Percentiles rank a stretch among this genome's conserved stretches.
phyloP scores from a whole-genome alignment of 2,329 filamentous ascomycete species.

The Fusarium sororula region DNA sequence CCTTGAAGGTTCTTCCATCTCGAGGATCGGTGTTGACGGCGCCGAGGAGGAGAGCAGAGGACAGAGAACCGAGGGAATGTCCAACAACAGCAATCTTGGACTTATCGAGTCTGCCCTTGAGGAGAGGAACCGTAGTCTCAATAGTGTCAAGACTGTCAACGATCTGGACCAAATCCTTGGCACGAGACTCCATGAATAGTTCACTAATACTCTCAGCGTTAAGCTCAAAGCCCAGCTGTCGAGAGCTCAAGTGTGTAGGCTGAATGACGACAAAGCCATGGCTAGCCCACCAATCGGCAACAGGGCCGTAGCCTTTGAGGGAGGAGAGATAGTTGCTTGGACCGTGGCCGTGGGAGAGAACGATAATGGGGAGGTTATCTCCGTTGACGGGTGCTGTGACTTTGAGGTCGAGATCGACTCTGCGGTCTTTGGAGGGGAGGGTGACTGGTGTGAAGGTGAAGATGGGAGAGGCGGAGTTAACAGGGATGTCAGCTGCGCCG shows the following conservation, averaged over 20 bases:
- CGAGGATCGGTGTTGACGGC: constrained; percentile 37
- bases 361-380: constrained; percentile 33
- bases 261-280: constrained; percentile 44
- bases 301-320: constrained; percentile 36
- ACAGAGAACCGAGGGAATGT: constrained; percentile 38
- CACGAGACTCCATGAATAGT: constrained; percentile 35
- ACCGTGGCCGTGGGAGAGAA: constrained; percentile 43
- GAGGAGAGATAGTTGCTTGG: constrained; percentile 41
- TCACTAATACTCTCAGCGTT: constrained; percentile 18
- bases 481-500: constrained; percentile 36
- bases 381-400: constrained; percentile 30
- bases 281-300: constrained; percentile 40
- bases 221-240: constrained; percentile 4
- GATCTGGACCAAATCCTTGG: constrained; percentile 34
- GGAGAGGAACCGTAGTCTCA: constrained; percentile 31
- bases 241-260: constrained; percentile 41
- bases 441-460: constrained; percentile 39
- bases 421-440: constrained; percentile 20
- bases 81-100: constrained; percentile 37
- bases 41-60: constrained; percentile 31
- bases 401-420: constrained; percentile 39
- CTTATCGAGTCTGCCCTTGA: constrained; percentile 38
- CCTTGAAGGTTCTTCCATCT: constrained; percentile 16
- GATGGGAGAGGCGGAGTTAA: constrained; percentile 26
- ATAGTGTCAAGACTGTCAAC: constrained; percentile 39